Conservation (phyloP, 257 asterid genomes). For the Oldenlandia corymbosa region DNA sequence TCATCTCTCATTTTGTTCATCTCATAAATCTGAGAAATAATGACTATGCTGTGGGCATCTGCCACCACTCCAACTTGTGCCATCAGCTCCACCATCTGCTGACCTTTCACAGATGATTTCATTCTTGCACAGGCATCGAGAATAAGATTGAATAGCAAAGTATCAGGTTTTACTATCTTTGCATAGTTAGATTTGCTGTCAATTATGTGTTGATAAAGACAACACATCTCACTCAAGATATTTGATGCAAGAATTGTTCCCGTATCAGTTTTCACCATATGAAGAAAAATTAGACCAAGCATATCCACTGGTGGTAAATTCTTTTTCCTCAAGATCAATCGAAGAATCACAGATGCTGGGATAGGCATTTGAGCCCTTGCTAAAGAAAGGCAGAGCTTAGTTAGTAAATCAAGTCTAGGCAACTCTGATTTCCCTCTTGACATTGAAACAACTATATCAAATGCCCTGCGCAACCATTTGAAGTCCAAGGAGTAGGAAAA, state of each 20-base stretch:
- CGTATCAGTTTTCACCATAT: constrained; percentile 60
- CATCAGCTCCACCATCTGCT: constrained; percentile 70
- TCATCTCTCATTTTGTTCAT: constrained; percentile 64
- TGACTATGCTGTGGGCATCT: constrained; percentile 62
- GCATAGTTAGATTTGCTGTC: constrained; percentile 29
- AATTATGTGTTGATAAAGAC: constrained; percentile 22
- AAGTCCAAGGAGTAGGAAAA: constrained; percentile 59
- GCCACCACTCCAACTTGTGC: constrained; percentile 52
- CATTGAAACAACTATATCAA: constrained; percentile 42
- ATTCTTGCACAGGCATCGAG: constrained; percentile 74
- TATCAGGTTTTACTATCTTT: constrained; percentile 44
- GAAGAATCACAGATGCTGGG: constrained; percentile 43
- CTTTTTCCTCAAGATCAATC: constrained; percentile 52
- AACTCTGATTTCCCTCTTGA: constrained; percentile 46
- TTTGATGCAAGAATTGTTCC: constrained; percentile 63
- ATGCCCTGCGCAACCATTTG: constrained; percentile 56
- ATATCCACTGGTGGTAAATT: constrained; percentile 44
- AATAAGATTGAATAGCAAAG: constrained; percentile 62
- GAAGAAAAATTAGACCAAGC: constrained; percentile 45
- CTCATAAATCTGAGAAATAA: constrained; percentile 64
- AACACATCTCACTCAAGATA: constrained; percentile 56
- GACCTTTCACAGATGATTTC: constrained; percentile 58
- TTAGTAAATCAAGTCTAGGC: constrained; percentile 37
- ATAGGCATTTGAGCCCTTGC: constrained; percentile 73
- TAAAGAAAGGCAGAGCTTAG: constrained; percentile 61